phyloP scores from a whole-genome alignment of 345 rosid genomes.

The Eutrema yunnanense region DNA sequence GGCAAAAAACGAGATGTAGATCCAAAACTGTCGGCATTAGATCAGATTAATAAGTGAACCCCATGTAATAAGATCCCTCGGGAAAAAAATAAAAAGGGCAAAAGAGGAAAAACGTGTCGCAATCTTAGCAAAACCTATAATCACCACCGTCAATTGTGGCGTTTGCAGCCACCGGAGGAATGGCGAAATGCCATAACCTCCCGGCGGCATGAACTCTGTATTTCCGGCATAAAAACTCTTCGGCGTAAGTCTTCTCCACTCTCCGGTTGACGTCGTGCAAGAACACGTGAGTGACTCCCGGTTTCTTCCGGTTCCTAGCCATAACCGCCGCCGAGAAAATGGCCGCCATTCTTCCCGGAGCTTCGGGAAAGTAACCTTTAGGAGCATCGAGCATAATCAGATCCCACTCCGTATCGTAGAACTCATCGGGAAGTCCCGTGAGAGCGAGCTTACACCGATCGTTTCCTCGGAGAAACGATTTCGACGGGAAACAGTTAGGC shows the following conservation, averaged over 20 bases:
- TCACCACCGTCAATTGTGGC: constrained; percentile 18
- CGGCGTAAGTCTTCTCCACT: constrained; percentile 52
- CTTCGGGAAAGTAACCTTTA: constrained; percentile 50
- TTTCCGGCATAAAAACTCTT: constrained; percentile 54
- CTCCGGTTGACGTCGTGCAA: constrained; percentile 63
- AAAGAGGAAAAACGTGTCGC: constrained; percentile 7
- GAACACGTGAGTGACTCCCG: constrained; percentile 60
- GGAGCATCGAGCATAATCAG: constrained; percentile 68
- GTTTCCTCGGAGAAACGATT: constrained; percentile 39
- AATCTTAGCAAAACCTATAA: constrained; percentile 30
- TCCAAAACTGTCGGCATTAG: constrained; percentile 24
- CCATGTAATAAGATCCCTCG: constrained; percentile 11
- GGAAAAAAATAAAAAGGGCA: constrained; percentile 4
- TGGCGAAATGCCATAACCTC: constrained; percentile 59
- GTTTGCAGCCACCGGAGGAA: constrained; percentile 40
- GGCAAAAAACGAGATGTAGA: not conserved
- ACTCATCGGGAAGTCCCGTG: constrained; percentile 48
- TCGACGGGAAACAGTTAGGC: constrained; percentile 36
- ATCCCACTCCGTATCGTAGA: constrained; percentile 70
- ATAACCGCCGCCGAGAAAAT: constrained; percentile 66
- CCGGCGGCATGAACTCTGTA: constrained; percentile 42
- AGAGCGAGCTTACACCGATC: constrained; percentile 43
- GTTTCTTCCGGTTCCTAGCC: constrained; percentile 50
- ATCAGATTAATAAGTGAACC: constrained; percentile 24
- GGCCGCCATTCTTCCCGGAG: constrained; percentile 66